Evolutionary conservation across 1,284 basidiomycete species (phyloP).

Genomic region (Mycena sp.): DNA sequence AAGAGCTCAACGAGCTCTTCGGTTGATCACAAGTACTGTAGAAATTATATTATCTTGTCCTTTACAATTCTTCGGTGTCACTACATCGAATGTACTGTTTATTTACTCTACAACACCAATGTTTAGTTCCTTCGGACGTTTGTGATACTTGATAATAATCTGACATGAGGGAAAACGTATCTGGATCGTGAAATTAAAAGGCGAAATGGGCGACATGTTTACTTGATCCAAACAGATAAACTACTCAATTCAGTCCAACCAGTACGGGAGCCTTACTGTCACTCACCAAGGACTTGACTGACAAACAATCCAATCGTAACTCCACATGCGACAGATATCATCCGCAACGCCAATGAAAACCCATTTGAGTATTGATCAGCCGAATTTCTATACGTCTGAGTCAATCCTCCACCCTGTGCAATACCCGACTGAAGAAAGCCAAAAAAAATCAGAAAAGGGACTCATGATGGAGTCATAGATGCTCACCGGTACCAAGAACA

Average conservation of each 20-base stretch:
- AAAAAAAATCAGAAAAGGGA: conserved; percentile 10
- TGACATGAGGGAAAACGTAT: too few species aligned
- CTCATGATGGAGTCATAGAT: conserved; percentile 13
- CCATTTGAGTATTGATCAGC: conserved; percentile 75
- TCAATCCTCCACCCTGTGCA: conserved; percentile 84
- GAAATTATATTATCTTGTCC: conserved; percentile 33
- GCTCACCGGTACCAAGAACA: conserved; percentile 84
- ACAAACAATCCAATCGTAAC: conserved; percentile 87
- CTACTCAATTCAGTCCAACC: conserved; percentile 39
- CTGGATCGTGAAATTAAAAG: conserved; percentile 56
- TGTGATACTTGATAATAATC: conserved; percentile 13
- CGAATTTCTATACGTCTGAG: conserved; percentile 71
- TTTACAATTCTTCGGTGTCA: conserved; percentile 20
- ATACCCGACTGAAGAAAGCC: conserved; percentile 81
- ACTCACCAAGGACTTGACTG: conserved; percentile 71
- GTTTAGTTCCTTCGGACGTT: conserved; percentile 19
- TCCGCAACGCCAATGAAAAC: conserved; percentile 74
- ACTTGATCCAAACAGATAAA: conserved; percentile 78
- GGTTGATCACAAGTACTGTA: conserved; percentile 40
- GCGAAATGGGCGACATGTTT: conserved; percentile 82
- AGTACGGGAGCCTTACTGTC: background rate
- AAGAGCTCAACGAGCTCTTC: conserved; percentile 82
- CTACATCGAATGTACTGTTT: conserved; percentile 26
- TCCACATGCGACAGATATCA: conserved; percentile 90
- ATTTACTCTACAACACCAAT: conserved; percentile 28